Percentiles rank a stretch among this genome's conserved stretches.
Conservation (phyloP, 345 rosid species). For the Citrus sp. region DNA sequence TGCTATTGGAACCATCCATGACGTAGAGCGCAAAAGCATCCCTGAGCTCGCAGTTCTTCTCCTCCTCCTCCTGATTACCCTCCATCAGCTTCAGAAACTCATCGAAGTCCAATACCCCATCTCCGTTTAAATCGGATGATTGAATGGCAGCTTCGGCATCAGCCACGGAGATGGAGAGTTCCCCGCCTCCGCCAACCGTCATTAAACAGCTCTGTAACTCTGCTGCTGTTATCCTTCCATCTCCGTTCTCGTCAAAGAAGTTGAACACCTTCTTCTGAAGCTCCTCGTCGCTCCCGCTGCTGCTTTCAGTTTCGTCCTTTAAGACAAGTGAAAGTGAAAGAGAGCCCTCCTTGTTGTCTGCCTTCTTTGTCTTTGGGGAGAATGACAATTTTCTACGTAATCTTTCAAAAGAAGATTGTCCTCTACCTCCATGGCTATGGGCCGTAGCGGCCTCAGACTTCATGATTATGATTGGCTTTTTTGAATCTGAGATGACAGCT, state of each 20-base stretch:
- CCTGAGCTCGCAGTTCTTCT: conserved; percentile 35
- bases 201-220: conserved; percentile 53
- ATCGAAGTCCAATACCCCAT: conserved; percentile 51
- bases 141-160: conserved; percentile 52
- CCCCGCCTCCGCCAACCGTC: conserved; percentile 52
- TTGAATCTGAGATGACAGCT: too few species aligned
- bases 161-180: conserved; percentile 38
- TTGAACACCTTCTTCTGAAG: conserved; percentile 40
- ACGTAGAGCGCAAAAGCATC: conserved; percentile 63
- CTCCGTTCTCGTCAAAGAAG: conserved; percentile 56
- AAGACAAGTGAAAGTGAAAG: neutral
- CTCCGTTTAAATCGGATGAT: conserved; percentile 54
- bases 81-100: conserved; percentile 57
- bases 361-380: neutral
- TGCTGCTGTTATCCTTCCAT: conserved; percentile 51
- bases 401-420: conserved; percentile 13
- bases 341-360: too few species aligned
- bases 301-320: neutral
- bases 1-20: conserved; percentile 46
- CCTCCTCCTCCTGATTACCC: conserved; percentile 44
- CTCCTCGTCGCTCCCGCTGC: neutral
- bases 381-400: conserved; percentile 20
- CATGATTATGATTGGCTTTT: neutral
- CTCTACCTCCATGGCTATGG: too few species aligned
- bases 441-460: neutral